phyloP scores from a whole-genome alignment of 2,329 filamentous ascomycete species.

The Botryosphaeria dothidea region DNA sequence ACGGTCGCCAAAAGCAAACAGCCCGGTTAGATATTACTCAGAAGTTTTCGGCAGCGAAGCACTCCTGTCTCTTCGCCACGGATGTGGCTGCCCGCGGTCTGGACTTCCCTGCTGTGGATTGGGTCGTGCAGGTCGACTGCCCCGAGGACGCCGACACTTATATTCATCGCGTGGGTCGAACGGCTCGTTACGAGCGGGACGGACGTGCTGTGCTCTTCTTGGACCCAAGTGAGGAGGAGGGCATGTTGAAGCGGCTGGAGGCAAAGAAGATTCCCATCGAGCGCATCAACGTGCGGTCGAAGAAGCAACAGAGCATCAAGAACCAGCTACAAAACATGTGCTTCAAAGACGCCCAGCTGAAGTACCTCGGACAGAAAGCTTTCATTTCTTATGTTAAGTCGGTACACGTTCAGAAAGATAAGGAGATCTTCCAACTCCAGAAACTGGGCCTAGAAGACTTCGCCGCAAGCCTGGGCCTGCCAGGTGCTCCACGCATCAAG shows the following conservation, averaged over 20 bases:
- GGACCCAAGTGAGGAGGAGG: slow-evolving; percentile 86
- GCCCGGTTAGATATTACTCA: slow-evolving; percentile 84
- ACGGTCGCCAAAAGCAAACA: slow-evolving; percentile 90
- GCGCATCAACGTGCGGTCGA: slow-evolving; percentile 80
- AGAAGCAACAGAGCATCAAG: slow-evolving; percentile 85
- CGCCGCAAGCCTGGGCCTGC: slow-evolving; percentile 81
- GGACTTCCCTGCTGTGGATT: slow-evolving; percentile 95
- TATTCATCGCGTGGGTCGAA: slow-evolving; percentile 92
- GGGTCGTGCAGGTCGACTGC: slow-evolving; percentile 98
- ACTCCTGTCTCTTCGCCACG: slow-evolving; percentile 89
- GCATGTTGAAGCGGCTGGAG: slow-evolving; percentile 83
- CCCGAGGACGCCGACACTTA: slow-evolving; percentile 97
- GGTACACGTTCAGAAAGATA: slow-evolving; percentile 85
- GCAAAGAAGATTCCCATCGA: slow-evolving; percentile 89
- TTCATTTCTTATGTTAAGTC: slow-evolving; percentile 90
- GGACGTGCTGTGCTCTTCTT: slow-evolving; percentile 89
- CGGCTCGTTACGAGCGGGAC: slow-evolving; percentile 86
- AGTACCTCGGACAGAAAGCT: slow-evolving; percentile 93
- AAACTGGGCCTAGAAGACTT: slow-evolving; percentile 83
- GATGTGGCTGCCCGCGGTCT: slow-evolving; percentile 93
- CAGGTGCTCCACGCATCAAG: slow-evolving; percentile 89
- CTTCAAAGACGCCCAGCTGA: slow-evolving; percentile 90
- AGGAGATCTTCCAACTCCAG: slow-evolving; percentile 84
- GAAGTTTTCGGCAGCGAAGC: slow-evolving; percentile 77
- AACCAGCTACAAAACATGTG: slow-evolving; percentile 90